A percentile compares a stretch with the other conserved stretches of the same genome.
Evolutionary conservation across 495 filamentous ascomycete species (phyloP).

Genomic region (Durotheca rogersii): DNA sequence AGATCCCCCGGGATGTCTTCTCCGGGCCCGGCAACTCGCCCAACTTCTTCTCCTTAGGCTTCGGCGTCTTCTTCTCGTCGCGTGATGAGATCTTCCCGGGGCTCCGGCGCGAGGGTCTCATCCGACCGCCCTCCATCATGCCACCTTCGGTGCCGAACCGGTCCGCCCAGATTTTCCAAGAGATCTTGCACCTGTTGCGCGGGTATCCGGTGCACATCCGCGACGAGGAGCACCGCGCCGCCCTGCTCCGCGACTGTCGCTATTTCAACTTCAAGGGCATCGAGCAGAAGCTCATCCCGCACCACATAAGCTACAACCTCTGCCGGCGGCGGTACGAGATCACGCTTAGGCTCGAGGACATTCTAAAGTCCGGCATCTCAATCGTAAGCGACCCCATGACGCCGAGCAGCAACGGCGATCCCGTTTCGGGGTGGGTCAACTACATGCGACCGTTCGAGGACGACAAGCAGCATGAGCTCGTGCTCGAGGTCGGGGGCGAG

Average conservation of each 20-base stretch:
- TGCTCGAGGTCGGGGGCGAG: conserved; percentile 77
- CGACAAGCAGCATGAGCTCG: conserved; percentile 67
- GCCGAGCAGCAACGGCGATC: conserved; percentile 27
- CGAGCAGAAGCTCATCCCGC: conserved; percentile 83
- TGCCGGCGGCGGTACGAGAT: conserved; percentile 70
- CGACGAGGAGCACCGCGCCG: conserved; percentile 72
- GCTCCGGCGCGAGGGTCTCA: conserved; percentile 72
- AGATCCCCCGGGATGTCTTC: conserved; percentile 88
- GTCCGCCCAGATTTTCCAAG: conserved; percentile 74
- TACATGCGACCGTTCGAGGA: conserved; percentile 85
- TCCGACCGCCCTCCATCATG: conserved; percentile 83
- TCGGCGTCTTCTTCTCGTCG: conserved; percentile 82
- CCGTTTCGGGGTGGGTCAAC: conserved; percentile 60
- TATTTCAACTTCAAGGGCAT: conserved; percentile 92
- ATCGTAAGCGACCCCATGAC: conserved; percentile 52
- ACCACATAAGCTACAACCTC: conserved; percentile 75
- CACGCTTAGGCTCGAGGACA: conserved; percentile 75
- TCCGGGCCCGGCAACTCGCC: conserved; percentile 80
- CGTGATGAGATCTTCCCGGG: conserved; percentile 84
- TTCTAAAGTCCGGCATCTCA: conserved; percentile 79
- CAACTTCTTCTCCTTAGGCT: conserved; percentile 95
- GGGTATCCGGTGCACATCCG: conserved; percentile 85
- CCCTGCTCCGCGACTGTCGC: conserved; percentile 81
- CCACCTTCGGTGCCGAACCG: conserved; percentile 80
- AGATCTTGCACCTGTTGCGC: conserved; percentile 79